Percentiles rank a stretch among this genome's conserved stretches.
Evolutionary conservation across 805 yeast species (phyloP).

Genomic region (Cyberlindnera suaveolens): DNA sequence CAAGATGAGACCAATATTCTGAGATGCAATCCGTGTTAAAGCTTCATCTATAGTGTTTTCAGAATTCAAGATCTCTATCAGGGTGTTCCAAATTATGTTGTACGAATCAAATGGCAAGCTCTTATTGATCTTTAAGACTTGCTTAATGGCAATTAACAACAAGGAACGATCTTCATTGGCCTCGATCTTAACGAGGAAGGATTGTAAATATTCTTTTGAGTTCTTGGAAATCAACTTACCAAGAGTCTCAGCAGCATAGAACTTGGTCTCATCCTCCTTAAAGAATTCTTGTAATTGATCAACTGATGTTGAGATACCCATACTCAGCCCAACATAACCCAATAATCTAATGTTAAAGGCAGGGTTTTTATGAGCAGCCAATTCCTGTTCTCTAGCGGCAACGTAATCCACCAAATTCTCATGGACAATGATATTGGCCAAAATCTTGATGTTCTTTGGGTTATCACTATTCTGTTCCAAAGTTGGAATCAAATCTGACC

Average conservation of each 20-base stretch:
- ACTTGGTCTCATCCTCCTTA: slow-evolving; percentile 31
- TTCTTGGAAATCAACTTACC: slow-evolving; percentile 43
- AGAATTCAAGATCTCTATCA: slow-evolving; percentile 10
- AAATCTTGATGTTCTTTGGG: slow-evolving; percentile 18
- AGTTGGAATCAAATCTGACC: slow-evolving; percentile 21
- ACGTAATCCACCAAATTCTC: slow-evolving; percentile 21
- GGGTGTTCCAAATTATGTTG: slow-evolving; percentile 23
- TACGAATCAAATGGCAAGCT: slow-evolving; percentile 19
- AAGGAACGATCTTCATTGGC: slow-evolving; percentile 20
- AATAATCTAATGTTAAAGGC: slow-evolving; percentile 37
- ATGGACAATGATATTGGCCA: slow-evolving; percentile 20
- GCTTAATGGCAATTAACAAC: slow-evolving; percentile 27
- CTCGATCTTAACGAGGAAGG: slow-evolving; percentile 28
- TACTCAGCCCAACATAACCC: slow-evolving; percentile 41
- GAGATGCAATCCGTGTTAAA: slow-evolving; percentile 18
- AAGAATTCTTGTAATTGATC: slow-evolving; percentile 31
- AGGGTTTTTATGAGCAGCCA: slow-evolving; percentile 13
- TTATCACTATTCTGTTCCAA: slow-evolving; percentile 15
- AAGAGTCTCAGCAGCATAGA: slow-evolving; percentile 46
- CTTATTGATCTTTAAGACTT: slow-evolving; percentile 21
- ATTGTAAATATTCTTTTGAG: slow-evolving; percentile 31
- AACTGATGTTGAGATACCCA: slow-evolving; percentile 28
- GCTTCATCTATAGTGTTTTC: slow-evolving; percentile 17
- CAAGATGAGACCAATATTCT: slow-evolving; percentile 22
- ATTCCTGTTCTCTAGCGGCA: slow-evolving; percentile 15